Evolutionary conservation across 768 basidiomycete species (phyloP), one percentile per base, ranked within the genome.

Genomic region (Suillus subluteus): DNA sequence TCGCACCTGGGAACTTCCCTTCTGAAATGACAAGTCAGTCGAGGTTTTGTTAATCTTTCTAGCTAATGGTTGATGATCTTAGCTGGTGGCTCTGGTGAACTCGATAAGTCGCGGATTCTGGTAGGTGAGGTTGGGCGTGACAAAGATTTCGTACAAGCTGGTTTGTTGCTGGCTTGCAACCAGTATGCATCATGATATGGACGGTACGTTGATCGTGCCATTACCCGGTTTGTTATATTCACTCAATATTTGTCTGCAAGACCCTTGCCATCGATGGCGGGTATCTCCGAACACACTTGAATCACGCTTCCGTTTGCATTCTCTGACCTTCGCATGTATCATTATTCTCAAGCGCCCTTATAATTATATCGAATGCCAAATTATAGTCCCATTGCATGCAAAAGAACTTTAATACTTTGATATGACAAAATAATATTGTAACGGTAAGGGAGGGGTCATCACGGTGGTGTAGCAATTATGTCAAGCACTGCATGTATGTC

Each of bases 1-100:
- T 81, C 54, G 75, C 76, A 5, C 77, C 79, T 15, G 78, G 79
- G 0, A 75, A 78, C 41, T 80, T 80, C 69, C 78, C 77, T 2
- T 75, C 75, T 44, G 78, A 80, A 70, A 80, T 80, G 76, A 79
- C 76, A 4, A 26, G 23, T 26, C 4, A 38, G 38, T 40, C 4
- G 38, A 58, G 3, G 23, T 59, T 41, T 41, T 41, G 40, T 26
- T 18, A 6, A n/a, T 37, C 18, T 56, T 65, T 65, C 35, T 48
- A 41, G 48, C 40, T 32, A 35, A 32, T 26, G n/a, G 9, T 37
- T 26, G 13, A 23, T 46, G 2, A 6, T 35, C 38, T 30, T 41
- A 15, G 64, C 46, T 38, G 64, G 43, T n/a, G 26, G 46, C 9
- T 79, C 76, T 1, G 73, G 79, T 62, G 76, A 74, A 41, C 61